Percentiles rank a stretch among this genome's conserved stretches.
Conservation (phyloP, 441 rosid genomes). For the Francoa sonchifolia region DNA sequence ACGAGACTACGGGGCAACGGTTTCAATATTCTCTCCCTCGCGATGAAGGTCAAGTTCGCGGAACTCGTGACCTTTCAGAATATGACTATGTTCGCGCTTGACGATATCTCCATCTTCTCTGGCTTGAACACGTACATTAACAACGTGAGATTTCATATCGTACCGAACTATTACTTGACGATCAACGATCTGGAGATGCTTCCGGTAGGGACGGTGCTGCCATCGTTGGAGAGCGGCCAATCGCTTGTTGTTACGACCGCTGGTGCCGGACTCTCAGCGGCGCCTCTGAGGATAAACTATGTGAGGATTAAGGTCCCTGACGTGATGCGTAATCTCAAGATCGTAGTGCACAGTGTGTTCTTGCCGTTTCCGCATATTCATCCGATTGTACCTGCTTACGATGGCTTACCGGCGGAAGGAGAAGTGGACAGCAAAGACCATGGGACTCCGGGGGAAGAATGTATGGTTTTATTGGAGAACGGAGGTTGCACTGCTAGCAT, state of each 20-base stretch:
- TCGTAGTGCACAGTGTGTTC: conserved; percentile 42
- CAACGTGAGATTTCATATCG: conserved; percentile 39
- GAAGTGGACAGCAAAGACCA: no score
- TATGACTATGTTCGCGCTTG: conserved; percentile 47
- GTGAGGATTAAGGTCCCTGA: conserved; percentile 42
- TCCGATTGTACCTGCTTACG: conserved; percentile 16
- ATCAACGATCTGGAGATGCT: conserved; percentile 31
- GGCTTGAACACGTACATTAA: conserved; percentile 35
- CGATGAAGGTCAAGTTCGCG: conserved; percentile 31
- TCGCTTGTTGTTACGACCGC: conserved; percentile 34
- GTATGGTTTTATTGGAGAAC: no score
- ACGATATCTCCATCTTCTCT: conserved; percentile 41
- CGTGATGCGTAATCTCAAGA: conserved; percentile 34
- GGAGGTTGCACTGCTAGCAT: no score
- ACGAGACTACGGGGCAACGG: conserved; percentile 49
- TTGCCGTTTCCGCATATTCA: conserved; percentile 47
- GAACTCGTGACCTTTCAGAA: conserved; percentile 35
- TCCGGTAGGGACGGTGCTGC: conserved; percentile 32
- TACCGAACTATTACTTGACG: conserved; percentile 33
- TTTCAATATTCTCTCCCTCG: conserved; percentile 38
- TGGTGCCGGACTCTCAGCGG: conserved; percentile 10
- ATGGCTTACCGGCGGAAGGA: no score
- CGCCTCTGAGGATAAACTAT: conserved; percentile 38
- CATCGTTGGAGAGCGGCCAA: conserved; percentile 35
- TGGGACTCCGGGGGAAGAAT: no score